These are phyloP conservation scores for Paralagenidium karlingii DNA, from an alignment of 352 stramenopile species.

Conservation along the genomic window DNA sequence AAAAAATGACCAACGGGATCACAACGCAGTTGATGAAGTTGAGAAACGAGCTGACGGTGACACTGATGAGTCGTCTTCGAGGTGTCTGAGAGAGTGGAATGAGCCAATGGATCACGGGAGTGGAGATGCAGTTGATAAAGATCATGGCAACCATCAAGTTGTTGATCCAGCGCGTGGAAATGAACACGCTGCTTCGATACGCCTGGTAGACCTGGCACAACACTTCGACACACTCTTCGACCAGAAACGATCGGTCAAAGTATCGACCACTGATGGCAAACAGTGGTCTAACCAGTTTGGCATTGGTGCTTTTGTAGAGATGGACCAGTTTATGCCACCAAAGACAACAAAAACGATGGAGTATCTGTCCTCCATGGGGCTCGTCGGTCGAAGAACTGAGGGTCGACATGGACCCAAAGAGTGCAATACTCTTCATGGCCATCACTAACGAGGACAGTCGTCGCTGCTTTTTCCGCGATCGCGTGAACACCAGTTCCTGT, in stretches of 20 bases:
- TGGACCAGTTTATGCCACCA: too few relatives aligned
- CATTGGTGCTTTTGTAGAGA: too few relatives aligned
- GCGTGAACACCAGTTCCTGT: too few relatives aligned
- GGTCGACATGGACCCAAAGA: too few relatives aligned
- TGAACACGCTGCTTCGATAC: slow-evolving; percentile 1
- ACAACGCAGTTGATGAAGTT: slow-evolving; percentile 10
- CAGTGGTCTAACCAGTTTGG: too few relatives aligned
- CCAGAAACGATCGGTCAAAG: slow-evolving; percentile 7
- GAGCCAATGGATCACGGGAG: slow-evolving; percentile 1
- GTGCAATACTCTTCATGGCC: too few relatives aligned
- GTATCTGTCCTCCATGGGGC: too few relatives aligned
- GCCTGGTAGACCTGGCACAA: slow-evolving; percentile 4
- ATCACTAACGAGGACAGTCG: too few relatives aligned
- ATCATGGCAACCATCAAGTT: slow-evolving; percentile 2
- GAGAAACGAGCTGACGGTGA: slow-evolving; percentile 7
- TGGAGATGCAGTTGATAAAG: slow-evolving; percentile 4
- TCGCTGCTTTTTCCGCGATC: too few relatives aligned
- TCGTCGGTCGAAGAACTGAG: too few relatives aligned
- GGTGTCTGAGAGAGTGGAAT: neutral
- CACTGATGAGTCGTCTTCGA: slow-evolving; percentile 2
- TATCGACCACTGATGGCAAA: too few relatives aligned
- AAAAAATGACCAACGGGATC: slow-evolving; percentile 6
- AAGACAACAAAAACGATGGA: too few relatives aligned
- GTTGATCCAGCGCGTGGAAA: slow-evolving; percentile 4
- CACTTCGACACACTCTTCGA: neutral